Base-by-base conservation (phyloP, 257 asterid genomes). In the Solanum sejunctum region DNA sequence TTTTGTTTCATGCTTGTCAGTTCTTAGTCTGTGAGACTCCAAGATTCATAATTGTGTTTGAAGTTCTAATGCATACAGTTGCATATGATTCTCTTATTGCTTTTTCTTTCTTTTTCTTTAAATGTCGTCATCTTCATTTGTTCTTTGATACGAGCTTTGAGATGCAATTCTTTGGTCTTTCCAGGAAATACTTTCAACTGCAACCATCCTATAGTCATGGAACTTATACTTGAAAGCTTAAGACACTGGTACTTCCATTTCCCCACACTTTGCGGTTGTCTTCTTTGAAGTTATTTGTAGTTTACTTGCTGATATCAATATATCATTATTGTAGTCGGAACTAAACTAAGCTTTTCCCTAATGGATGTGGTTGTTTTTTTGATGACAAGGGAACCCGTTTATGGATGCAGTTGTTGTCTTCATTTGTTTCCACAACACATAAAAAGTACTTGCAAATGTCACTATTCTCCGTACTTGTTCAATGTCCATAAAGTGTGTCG, bases 191-290 rank as follows among this genome's bases (percentile, higher is more conserved):
- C 99, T 75, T 93, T 96, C 58, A 96, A 95, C 85, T 96, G 99
- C 88, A 96, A 96, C 90, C 99, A 96, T 87, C 98, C 99, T 83
- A 94, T 93, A 49, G 98, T 96, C 88, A 93, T 93, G 99, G 98
- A 96, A 87, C 88, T 96, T 81, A 88, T 96, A 89, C 98, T 96
- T 78, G 98, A 93, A 88, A 96, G 99, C 93, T 89, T 96, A 91
- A 93, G 97, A 89, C 98, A 96, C 90, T 96, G 99, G 99, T 96
- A 96, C 75, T 81, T 80, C 66, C 86, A 60, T 79, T 82, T 89
- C 83, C 85, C 73, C 87, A 85, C 57, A 54, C 80, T 81, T 84
- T 86, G 85, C 84, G 52, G 60, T 72, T 45, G 54, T 60, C 58
- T 49, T 39, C 43, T 60, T 82, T 58, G 23, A 51, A 49, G 58